Percentiles rank a stretch among this genome's conserved stretches.
Evolutionary conservation across 2,329 filamentous ascomycete genomes (phyloP).

Genomic region (Immersiporthe knoxdaviesiana): DNA sequence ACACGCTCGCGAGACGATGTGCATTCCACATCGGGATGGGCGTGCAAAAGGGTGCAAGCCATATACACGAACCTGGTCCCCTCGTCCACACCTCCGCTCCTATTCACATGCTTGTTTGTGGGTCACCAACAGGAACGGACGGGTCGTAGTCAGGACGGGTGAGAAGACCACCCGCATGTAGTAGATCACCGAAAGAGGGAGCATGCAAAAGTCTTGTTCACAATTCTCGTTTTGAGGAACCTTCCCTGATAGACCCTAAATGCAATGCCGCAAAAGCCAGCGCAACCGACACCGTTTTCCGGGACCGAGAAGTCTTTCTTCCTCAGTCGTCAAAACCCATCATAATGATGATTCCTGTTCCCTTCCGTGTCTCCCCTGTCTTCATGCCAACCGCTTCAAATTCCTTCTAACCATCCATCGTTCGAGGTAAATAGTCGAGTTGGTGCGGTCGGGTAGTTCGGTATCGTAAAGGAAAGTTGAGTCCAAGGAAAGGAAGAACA

Average conservation of each 20-base stretch:
- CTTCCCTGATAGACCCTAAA: conserved; percentile 29
- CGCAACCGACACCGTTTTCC: conserved; percentile 29
- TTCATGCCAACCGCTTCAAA: conserved; percentile 22
- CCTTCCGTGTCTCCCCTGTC: conserved; percentile 19
- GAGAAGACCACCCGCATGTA: background rate
- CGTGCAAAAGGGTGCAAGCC: background rate
- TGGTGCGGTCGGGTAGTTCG: conserved; percentile 13
- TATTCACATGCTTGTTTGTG: background rate
- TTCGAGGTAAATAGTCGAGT: conserved; percentile 34
- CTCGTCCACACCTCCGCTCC: background rate
- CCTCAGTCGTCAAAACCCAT: conserved; percentile 28
- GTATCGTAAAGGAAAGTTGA: conserved; percentile 24
- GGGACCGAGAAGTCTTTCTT: conserved; percentile 24
- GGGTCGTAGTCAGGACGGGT: background rate
- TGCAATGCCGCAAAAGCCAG: conserved; percentile 28
- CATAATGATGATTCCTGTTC: conserved; percentile 25
- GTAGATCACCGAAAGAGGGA: background rate
- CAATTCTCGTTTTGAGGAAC: conserved; percentile 26
- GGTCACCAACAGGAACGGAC: background rate
- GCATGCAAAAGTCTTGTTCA: background rate
- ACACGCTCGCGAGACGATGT: background rate
- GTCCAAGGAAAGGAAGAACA: conserved; percentile 34
- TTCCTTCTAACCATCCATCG: conserved; percentile 30
- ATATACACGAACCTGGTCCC: background rate
- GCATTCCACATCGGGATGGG: background rate